Evolutionary conservation across 2,329 filamentous ascomycete genomes (phyloP).

Genomic region (Amylocarpus encephaloides): DNA sequence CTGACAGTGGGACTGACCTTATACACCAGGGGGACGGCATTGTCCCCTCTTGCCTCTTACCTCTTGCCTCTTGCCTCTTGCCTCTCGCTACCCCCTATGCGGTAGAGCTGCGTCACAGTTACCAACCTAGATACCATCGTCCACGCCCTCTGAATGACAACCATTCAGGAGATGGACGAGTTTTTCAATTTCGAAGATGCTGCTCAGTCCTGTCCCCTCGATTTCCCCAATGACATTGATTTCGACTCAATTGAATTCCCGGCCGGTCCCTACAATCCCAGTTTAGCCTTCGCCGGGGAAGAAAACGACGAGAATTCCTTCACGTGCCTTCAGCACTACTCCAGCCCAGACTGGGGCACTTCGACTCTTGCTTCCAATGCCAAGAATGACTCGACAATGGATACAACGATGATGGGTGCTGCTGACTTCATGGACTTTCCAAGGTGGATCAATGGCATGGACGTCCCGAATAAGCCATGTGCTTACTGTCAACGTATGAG

Average conservation of each 20-base stretch:
- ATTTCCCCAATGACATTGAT: slow-evolving; percentile 7
- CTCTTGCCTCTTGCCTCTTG: background rate
- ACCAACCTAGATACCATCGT: background rate
- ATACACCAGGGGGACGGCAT: background rate
- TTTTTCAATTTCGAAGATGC: slow-evolving; percentile 58
- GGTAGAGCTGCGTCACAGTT: background rate
- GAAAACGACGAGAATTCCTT: slow-evolving; percentile 56
- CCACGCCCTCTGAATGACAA: slow-evolving; percentile 32
- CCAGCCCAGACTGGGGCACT: slow-evolving; percentile 33
- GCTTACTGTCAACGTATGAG: slow-evolving; percentile 44
- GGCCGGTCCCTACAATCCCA: slow-evolving; percentile 37
- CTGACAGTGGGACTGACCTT: background rate
- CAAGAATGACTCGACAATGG: slow-evolving; percentile 27
- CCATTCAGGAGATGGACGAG: slow-evolving; percentile 47
- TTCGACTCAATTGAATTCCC: slow-evolving; percentile 15
- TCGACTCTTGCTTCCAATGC: slow-evolving; percentile 29
- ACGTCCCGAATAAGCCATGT: slow-evolving; percentile 38
- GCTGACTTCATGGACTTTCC: slow-evolving; percentile 38
- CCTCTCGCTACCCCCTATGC: background rate
- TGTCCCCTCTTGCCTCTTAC: background rate
- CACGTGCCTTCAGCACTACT: slow-evolving; percentile 53
- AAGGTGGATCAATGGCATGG: slow-evolving; percentile 29
- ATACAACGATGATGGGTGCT: slow-evolving; percentile 33
- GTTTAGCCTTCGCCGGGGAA: slow-evolving; percentile 48
- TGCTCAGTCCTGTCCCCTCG: slow-evolving; percentile 23